These are phyloP conservation scores for Baorangia bicolor DNA, from an alignment of 768 basidiomycete genomes.

Conservation along the genomic window DNA sequence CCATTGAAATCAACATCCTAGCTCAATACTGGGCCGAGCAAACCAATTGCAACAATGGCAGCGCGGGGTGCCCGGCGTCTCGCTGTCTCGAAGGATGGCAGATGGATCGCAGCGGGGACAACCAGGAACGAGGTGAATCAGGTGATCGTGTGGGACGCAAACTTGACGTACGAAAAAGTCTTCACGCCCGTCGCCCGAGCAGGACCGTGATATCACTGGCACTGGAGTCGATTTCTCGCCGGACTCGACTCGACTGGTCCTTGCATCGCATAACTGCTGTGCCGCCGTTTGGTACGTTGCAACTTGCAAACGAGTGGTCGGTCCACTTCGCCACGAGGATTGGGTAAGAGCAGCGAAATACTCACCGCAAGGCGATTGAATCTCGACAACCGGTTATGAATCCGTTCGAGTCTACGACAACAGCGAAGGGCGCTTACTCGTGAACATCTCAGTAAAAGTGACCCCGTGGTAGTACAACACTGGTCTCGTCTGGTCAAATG, in stretches of 20 bases:
- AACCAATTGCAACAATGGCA: neutral
- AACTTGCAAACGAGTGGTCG: too few species aligned
- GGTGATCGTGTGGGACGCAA: neutral
- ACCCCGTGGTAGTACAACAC: neutral
- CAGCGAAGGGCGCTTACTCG: neutral
- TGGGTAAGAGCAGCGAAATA: neutral
- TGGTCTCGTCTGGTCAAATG: neutral
- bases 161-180: neutral
- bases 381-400: neutral
- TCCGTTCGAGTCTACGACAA: neutral
- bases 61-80: neutral
- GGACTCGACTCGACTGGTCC: neutral
- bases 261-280: neutral
- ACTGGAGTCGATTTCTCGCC: neutral
- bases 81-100: neutral
- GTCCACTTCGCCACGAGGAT: neutral
- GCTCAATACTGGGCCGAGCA: too few species aligned
- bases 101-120: neutral
- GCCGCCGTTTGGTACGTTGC: neutral
- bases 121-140: neutral
- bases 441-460: neutral
- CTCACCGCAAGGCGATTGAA: neutral
- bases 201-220: too few species aligned
- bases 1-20: neutral
- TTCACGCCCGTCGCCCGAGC: too few species aligned